Percentiles rank a stretch among this genome's conserved stretches.
Conservation (phyloP, 352 stramenopile genomes). For the Pythium scleroteichum region DNA sequence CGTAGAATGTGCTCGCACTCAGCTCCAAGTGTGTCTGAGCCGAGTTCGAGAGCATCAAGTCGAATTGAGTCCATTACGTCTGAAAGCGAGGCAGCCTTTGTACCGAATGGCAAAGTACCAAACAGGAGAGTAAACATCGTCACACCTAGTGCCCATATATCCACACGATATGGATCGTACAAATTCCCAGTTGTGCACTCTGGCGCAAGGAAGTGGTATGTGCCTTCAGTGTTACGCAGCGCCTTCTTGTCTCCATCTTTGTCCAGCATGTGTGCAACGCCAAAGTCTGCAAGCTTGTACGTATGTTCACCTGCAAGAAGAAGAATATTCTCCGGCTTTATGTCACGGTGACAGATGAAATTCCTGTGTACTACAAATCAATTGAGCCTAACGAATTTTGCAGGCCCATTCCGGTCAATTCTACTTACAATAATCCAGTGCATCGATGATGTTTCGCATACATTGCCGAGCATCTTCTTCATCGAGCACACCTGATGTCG, state of each 20-base stretch:
- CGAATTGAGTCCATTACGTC: conserved; percentile 78
- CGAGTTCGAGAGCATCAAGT: conserved; percentile 49
- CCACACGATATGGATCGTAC: conserved; percentile 76
- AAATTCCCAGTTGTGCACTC: conserved; percentile 78
- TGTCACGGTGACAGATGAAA: conserved; percentile 83
- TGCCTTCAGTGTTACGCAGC: conserved; percentile 81
- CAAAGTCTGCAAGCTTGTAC: conserved; percentile 84
- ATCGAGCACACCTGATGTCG: conserved; percentile 30
- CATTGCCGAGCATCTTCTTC: conserved; percentile 55
- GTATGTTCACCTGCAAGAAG: conserved; percentile 54
- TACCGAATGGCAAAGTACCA: conserved; percentile 72
- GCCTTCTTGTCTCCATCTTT: conserved; percentile 59
- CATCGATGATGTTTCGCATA: conserved; percentile 73
- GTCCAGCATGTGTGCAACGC: conserved; percentile 62
- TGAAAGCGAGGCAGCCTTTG: conserved; percentile 45
- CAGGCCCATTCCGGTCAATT: background rate
- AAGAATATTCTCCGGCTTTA: conserved; percentile 89
- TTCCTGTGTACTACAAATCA: conserved; percentile 60
- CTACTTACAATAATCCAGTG: conserved; percentile 71
- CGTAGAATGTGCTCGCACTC: conserved; percentile 49
- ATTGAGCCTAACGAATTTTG: conserved; percentile 1
- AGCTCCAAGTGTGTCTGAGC: conserved; percentile 29
- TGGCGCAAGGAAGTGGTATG: conserved; percentile 85
- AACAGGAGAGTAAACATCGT: conserved; percentile 76
- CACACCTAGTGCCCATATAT: conserved; percentile 84